Evolutionary conservation across 495 filamentous ascomycete species (phyloP).

Genomic region (Penicillium mononematosum): DNA sequence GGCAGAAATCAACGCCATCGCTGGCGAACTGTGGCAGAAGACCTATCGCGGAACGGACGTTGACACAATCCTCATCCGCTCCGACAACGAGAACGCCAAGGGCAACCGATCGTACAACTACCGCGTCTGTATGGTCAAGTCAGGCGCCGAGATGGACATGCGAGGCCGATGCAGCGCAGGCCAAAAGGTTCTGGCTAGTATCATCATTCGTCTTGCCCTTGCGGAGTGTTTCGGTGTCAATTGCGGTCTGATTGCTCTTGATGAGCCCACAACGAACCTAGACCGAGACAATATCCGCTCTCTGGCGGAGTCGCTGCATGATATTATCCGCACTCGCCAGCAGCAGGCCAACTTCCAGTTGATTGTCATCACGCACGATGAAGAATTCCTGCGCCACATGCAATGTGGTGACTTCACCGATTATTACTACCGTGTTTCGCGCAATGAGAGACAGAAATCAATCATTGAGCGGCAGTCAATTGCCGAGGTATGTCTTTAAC

Average conservation of each 20-base stretch:
- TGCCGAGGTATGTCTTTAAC: slow-evolving; percentile 47
- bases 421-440: slow-evolving; percentile 79
- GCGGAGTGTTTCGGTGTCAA: slow-evolving; percentile 97
- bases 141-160: slow-evolving; percentile 99
- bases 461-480: slow-evolving; percentile 74
- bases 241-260: slow-evolving; percentile 93
- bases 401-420: slow-evolving; percentile 92
- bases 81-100: slow-evolving; percentile 73
- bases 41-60: slow-evolving; percentile 98
- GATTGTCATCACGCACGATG: slow-evolving; percentile 98
- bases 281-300: slow-evolving; percentile 91
- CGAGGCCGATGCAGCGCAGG: slow-evolving; percentile 94
- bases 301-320: slow-evolving; percentile 77
- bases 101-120: slow-evolving; percentile 92
- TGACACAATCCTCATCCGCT: slow-evolving; percentile 92
- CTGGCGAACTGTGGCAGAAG: slow-evolving; percentile 91
- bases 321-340: slow-evolving; percentile 81
- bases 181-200: slow-evolving; percentile 92
- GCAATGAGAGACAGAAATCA: slow-evolving; percentile 84
- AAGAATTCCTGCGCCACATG: slow-evolving; percentile 93
- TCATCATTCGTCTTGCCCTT: slow-evolving; percentile 95
- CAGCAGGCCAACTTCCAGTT: slow-evolving; percentile 94
- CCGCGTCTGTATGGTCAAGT: slow-evolving; percentile 97
- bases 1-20: slow-evolving; percentile 95
- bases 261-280: slow-evolving; percentile 97